Percentiles rank a stretch among this genome's conserved stretches.
Evolutionary conservation across 768 basidiomycete species (phyloP).

Genomic region (Russula sp.): DNA sequence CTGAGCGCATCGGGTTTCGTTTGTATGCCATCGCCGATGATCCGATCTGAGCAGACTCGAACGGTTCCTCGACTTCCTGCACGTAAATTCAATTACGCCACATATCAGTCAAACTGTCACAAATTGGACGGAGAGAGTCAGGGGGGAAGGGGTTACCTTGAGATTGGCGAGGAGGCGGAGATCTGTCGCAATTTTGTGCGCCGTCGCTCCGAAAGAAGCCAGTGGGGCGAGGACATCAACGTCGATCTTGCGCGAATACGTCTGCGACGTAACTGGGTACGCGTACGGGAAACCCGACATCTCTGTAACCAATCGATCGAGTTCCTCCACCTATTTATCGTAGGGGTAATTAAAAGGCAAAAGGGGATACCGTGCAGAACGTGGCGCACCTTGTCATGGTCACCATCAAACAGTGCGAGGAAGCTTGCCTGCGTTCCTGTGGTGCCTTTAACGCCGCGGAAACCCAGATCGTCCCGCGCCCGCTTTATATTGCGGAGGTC

Average conservation of each 20-base stretch:
- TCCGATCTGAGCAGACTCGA: slow-evolving; percentile 98
- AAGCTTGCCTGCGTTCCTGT: slow-evolving; percentile 98
- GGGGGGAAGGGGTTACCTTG: slow-evolving; percentile 50
- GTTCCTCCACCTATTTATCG: slow-evolving; percentile 70
- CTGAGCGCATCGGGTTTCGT: slow-evolving; percentile 98
- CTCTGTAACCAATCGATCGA: slow-evolving; percentile 86
- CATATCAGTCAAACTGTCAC: not conserved
- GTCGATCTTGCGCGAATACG: slow-evolving; percentile 97
- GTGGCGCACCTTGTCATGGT: slow-evolving; percentile 75
- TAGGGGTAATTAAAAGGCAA: not conserved
- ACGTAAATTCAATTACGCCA: not conserved
- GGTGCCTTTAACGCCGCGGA: slow-evolving; percentile 98
- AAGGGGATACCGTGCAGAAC: not conserved
- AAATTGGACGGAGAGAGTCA: no score
- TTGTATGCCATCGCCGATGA: slow-evolving; percentile 99
- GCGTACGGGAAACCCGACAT: slow-evolving; percentile 91
- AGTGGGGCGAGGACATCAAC: slow-evolving; percentile 87
- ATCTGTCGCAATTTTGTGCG: slow-evolving; percentile 97
- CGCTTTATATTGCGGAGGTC: slow-evolving; percentile 91
- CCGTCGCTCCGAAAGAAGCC: slow-evolving; percentile 87
- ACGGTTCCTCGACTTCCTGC: slow-evolving; percentile 96
- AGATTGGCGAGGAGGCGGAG: slow-evolving; percentile 90
- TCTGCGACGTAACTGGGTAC: slow-evolving; percentile 98
- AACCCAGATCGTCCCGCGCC: slow-evolving; percentile 88
- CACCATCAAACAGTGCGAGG: slow-evolving; percentile 88